These are phyloP conservation scores for Canna indica DNA, from an alignment of 176 grass and related monocot genomes.

Conservation along the genomic window DNA sequence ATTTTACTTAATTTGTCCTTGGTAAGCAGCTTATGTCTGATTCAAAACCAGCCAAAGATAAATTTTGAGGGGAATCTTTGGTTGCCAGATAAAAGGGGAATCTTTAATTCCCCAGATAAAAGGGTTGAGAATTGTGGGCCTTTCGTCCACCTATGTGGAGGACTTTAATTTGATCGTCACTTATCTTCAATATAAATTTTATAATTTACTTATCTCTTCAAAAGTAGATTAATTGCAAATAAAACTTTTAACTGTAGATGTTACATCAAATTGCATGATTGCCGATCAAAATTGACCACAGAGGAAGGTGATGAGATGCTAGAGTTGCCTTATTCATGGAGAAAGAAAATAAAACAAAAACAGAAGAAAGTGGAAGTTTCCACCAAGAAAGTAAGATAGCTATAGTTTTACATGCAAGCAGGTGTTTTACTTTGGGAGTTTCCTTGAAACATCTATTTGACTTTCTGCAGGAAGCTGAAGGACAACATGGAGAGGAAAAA, in stretches of 20 bases:
- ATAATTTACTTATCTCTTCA: too few relatives aligned
- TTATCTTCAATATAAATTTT: too few relatives aligned
- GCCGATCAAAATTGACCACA: constrained; percentile 54
- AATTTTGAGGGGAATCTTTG: too few relatives aligned
- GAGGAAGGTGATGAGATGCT: constrained; percentile 82
- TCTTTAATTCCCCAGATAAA: too few relatives aligned
- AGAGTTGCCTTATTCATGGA: constrained; percentile 70
- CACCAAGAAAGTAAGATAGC: constrained; percentile 75
- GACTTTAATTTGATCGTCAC: too few relatives aligned
- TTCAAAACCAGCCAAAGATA: too few relatives aligned
- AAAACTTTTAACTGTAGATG: constrained; percentile 31
- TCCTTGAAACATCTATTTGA: constrained; percentile 19
- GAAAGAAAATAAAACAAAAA: constrained; percentile 94
- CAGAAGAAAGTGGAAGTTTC: constrained; percentile 92
- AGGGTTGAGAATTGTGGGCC: too few relatives aligned
- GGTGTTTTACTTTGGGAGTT: constrained; percentile 7
- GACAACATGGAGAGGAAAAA: constrained; percentile 66
- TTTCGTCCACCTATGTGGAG: too few relatives aligned
- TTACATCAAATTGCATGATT: constrained; percentile 93
- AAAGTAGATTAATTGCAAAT: too few relatives aligned
- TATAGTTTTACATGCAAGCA: neutral
- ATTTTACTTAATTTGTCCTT: too few relatives aligned
- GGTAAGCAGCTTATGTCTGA: too few relatives aligned
- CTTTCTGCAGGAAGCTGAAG: constrained; percentile 70
- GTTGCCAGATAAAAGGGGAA: too few relatives aligned